These are phyloP conservation scores for Penicillium turbatum DNA, from an alignment of 495 filamentous ascomycete genomes.

Conservation along the genomic window DNA sequence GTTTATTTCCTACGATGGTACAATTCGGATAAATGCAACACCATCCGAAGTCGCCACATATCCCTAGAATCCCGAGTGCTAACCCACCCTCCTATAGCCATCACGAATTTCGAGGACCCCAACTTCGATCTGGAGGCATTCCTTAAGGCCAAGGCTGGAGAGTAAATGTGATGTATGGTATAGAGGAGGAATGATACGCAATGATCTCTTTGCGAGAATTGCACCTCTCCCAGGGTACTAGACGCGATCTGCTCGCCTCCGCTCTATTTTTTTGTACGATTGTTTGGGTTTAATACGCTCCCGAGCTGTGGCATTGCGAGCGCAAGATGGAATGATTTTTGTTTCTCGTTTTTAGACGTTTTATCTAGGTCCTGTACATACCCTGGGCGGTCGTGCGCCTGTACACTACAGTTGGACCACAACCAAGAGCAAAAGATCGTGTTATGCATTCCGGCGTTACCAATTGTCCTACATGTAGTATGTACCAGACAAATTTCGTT, in stretches of 20 bases:
- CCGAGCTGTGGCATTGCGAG: slow-evolving; percentile 47
- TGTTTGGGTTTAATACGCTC: slow-evolving; percentile 45
- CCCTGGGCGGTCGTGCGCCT: slow-evolving; percentile 45
- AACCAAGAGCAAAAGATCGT: slow-evolving; percentile 45
- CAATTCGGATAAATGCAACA: neutral
- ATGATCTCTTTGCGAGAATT: slow-evolving; percentile 31
- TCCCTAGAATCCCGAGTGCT: slow-evolving; percentile 16
- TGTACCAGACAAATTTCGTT: slow-evolving; percentile 1
- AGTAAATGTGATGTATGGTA: slow-evolving; percentile 37
- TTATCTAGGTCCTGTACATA: slow-evolving; percentile 48
- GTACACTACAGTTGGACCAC: slow-evolving; percentile 46
- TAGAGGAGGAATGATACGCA: slow-evolving; percentile 35
- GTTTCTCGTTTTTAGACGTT: slow-evolving; percentile 43
- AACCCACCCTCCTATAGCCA: slow-evolving; percentile 50
- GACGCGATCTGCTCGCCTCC: slow-evolving; percentile 34
- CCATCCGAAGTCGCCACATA: slow-evolving; percentile 4
- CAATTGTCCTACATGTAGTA: slow-evolving; percentile 11
- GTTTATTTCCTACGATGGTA: slow-evolving; percentile 29
- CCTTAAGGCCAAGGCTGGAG: slow-evolving; percentile 59
- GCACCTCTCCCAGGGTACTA: slow-evolving; percentile 40
- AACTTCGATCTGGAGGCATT: slow-evolving; percentile 89
- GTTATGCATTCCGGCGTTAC: slow-evolving; percentile 37
- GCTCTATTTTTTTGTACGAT: slow-evolving; percentile 47
- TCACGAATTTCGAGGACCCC: slow-evolving; percentile 76
- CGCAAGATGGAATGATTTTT: slow-evolving; percentile 44